Evolutionary conservation across 208 protist species (phyloP), one percentile per base, ranked within the genome.

Genomic region (Acanthamoeba comandoni): DNA sequence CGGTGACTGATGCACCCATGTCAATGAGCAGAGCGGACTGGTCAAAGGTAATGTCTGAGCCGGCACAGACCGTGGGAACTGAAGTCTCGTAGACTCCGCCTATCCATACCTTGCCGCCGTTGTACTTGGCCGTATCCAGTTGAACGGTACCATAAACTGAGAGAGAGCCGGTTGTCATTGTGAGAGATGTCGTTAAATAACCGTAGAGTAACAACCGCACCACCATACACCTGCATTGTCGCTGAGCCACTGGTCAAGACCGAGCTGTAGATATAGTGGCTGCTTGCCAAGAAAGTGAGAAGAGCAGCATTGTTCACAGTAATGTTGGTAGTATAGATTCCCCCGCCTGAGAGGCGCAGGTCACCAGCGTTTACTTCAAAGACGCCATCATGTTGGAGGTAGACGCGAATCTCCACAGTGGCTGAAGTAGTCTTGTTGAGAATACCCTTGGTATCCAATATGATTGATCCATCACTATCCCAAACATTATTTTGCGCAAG

Each of bases 21-120:
- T 86, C 67, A 60, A 86, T 60, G 19, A 86, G 77, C 55, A 24
- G 3, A n/a, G 55, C 55, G 77, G 26, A 69, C 22, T 53, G 0
- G 31, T 19, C 77, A 39, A 86, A 86, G 31, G 77, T 49, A 22
- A 86, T 53, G 26, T 35, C 13, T 31, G 77, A 4, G 55, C 77
- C 77, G 19, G 39, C 31, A 60, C 77, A 86, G 31, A 86, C 77
- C 57, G 77, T 86, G 13, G 77, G 35, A 12, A 26, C 77, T 9
- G 77, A 55, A 60, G 26, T 86, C 57, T 86, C 35, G 77, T 86
- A 86, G 35, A 43, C 77, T 53, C 39, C 77, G 51, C 77, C 77
- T 17, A 86, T 60, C 77, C 77, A 86, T 60, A 86, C 67, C 9
- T 24, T 0, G 55, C 77, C 77, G 51, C 77, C 77, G 29, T 53